A percentile compares a stretch with the other conserved stretches of the same genome.
phyloP scores from a whole-genome alignment of 495 filamentous ascomycete genomes.

The Jackrogersella minutella region DNA sequence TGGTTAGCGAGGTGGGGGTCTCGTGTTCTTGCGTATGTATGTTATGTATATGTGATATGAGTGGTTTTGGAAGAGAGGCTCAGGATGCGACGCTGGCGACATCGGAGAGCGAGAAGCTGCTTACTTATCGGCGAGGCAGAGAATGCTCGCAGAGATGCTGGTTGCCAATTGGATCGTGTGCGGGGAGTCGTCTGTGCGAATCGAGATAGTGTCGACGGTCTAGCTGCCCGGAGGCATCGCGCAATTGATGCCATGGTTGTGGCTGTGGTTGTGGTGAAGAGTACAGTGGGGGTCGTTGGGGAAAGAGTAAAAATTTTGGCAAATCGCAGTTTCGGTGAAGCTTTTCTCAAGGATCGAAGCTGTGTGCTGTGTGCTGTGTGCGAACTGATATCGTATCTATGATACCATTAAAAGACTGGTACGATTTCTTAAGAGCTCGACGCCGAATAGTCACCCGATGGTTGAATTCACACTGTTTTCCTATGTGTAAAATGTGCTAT shows the following conservation, averaged over 20 bases:
- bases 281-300: not conserved
- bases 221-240: slow-evolving; percentile 54
- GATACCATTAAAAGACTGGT: slow-evolving; percentile 37
- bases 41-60: slow-evolving; percentile 11
- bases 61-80: slow-evolving; percentile 1
- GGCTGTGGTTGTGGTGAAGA: not conserved
- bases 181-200: slow-evolving; percentile 46
- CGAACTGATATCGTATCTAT: slow-evolving; percentile 27
- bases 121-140: slow-evolving; percentile 55
- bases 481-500: not conserved
- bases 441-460: slow-evolving; percentile 36
- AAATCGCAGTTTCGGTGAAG: slow-evolving; percentile 21
- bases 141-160: slow-evolving; percentile 49
- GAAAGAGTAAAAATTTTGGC: not conserved
- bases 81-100: slow-evolving; percentile 22
- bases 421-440: slow-evolving; percentile 33
- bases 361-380: slow-evolving; percentile 14
- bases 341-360: slow-evolving; percentile 14
- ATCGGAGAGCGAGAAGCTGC: slow-evolving; percentile 41
- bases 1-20: not conserved
- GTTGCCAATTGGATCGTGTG: slow-evolving; percentile 42
- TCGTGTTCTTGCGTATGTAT: not conserved
- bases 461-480: slow-evolving; percentile 19
- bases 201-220: slow-evolving; percentile 51
- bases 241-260: slow-evolving; percentile 59